phyloP scores from a whole-genome alignment of 2,329 filamentous ascomycete species.

The Aureobasidium pullulans region DNA sequence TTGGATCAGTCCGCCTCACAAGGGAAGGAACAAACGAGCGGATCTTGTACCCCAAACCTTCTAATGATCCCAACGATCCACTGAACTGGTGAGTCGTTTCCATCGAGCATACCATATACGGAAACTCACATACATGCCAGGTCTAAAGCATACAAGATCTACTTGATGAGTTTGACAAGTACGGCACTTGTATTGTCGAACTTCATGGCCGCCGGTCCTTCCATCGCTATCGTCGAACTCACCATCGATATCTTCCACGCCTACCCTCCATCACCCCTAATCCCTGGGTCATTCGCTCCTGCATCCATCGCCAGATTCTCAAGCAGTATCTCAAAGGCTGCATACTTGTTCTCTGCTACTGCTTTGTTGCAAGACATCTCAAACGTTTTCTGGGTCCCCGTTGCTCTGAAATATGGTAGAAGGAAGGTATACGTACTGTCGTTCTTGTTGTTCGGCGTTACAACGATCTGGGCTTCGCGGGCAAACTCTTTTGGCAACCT shows the following conservation, averaged over 20 bases:
- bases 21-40: background rate
- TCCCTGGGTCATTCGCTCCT: conserved; percentile 21
- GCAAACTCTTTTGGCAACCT: conserved; percentile 19
- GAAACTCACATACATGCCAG: conserved; percentile 41
- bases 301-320: conserved; percentile 4
- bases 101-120: conserved; percentile 24
- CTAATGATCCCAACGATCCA: background rate
- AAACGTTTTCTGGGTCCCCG: background rate
- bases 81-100: background rate
- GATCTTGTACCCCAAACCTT: background rate
- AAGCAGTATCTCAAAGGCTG: background rate
- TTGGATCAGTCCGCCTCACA: background rate
- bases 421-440: background rate
- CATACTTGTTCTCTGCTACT: background rate
- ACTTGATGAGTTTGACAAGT: conserved; percentile 44
- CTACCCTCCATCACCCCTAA: background rate
- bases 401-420: background rate
- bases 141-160: conserved; percentile 40
- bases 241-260: conserved; percentile 33
- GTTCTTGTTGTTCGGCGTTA: background rate
- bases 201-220: conserved; percentile 49
- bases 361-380: background rate
- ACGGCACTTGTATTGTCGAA: conserved; percentile 50
- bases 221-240: conserved; percentile 43
- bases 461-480: background rate